Base-by-base conservation (phyloP, 257 asterid genomes). In the Fraxinus pennsylvanica region DNA sequence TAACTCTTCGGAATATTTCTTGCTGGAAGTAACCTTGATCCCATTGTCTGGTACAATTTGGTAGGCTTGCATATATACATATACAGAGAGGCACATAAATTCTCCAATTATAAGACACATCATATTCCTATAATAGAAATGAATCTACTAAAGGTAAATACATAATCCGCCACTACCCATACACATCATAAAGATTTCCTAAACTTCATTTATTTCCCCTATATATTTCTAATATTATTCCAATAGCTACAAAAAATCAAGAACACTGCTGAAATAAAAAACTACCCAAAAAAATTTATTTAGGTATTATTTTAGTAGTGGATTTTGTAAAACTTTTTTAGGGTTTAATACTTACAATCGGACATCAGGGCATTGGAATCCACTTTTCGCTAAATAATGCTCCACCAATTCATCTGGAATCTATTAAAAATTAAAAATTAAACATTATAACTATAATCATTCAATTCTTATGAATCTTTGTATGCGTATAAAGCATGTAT, bases 371-470 rank as follows among this genome's bases (percentile, higher is more conserved):
- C 98, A 93, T 68, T 93, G 99, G 78, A 95, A 95, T 35, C 99
- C 99, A 75, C 97, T 91, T 81, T 93, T 95, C 1, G 91, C 96
- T 91, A 95, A 80, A 91, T 93, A 95, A 86, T 91, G 97, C 85
- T 95, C 99, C 82, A 95, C 98, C 82, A 95, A 84, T 89, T 95
- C 99, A 86, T 95, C 99, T 30, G 99, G 99, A 30, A 95, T 94
- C 99, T 94, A 89, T 17, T 17, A 68, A 2, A 3, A 65, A 77
- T 68, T 45, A 63, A 80, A 80, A 14, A 72, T 0, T 70, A 69
- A 66, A 57, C 27, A 73, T 25, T 17, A 27, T 10, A 27, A 63
- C 1, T 63, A 10, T 10, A 63, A 63, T 12, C 4, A 25, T 22
- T 25, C 32, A 63, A 17, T 38, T 43, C 47, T 52, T 13, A 69